These are phyloP conservation scores for Pichia sp. DNA, from an alignment of 1,139 yeast genomes.

Conservation along the genomic window DNA sequence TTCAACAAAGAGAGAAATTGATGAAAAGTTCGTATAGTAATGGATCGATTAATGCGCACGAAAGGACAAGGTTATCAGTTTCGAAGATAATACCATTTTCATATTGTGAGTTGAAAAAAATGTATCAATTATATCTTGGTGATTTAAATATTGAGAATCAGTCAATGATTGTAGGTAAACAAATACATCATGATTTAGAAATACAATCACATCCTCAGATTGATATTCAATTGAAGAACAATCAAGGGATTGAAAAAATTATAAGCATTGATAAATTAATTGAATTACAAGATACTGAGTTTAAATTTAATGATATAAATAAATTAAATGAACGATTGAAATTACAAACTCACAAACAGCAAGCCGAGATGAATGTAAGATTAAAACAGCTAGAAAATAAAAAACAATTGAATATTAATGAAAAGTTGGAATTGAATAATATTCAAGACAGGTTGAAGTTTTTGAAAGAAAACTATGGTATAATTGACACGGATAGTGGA, in stretches of 20 bases:
- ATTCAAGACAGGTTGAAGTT: background rate
- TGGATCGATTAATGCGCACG: background rate
- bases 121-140: conserved; percentile 21
- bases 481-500: background rate
- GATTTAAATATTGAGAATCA: conserved; percentile 24
- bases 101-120: conserved; percentile 26
- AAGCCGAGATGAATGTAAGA: too few species aligned
- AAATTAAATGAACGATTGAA: background rate
- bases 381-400: background rate
- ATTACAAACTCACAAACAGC: background rate
- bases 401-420: background rate
- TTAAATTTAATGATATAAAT: background rate
- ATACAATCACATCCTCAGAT: conserved; percentile 31
- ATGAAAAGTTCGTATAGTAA: background rate
- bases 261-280: conserved; percentile 12
- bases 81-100: conserved; percentile 24
- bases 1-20: background rate
- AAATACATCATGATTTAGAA: conserved; percentile 40
- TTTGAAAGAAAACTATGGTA: background rate
- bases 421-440: background rate
- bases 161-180: conserved; percentile 36
- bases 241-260: conserved; percentile 21
- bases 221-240: conserved; percentile 5
- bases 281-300: background rate
- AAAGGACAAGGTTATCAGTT: conserved; percentile 21